Evolutionary conservation across 345 rosid species (phyloP).

Genomic region (Eucalyptus polyanthemos): DNA sequence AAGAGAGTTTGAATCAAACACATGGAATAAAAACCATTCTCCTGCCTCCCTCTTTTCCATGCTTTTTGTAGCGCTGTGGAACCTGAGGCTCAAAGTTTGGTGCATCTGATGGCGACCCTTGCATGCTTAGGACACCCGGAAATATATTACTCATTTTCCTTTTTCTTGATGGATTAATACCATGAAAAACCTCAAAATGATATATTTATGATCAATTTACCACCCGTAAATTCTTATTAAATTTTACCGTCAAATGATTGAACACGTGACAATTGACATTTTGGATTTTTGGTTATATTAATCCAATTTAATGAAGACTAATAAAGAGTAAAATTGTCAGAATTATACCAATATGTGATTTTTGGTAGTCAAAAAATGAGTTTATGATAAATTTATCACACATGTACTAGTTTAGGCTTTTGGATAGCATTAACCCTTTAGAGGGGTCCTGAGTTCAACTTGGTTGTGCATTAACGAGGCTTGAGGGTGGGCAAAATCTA

Average conservation of each 20-base stretch:
- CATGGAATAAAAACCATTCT: background rate
- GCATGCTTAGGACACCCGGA: background rate
- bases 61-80: background rate
- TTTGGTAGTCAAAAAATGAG: too few species aligned
- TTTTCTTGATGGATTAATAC: rapidly evolving
- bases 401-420: rapidly evolving
- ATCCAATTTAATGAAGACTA: too few species aligned
- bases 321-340: too few species aligned
- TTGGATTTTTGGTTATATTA: too few species aligned
- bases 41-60: too few species aligned
- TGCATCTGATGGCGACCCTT: background rate
- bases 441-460: background rate
- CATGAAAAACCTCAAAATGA: too few species aligned
- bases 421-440: background rate
- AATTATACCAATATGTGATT: too few species aligned
- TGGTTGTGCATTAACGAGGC: background rate
- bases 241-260: too few species aligned
- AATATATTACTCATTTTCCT: background rate
- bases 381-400: too few species aligned
- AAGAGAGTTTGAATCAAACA: background rate
- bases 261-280: too few species aligned
- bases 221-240: rapidly evolving
- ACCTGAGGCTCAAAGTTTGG: background rate
- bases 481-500: background rate
- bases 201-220: too few species aligned